phyloP scores from a whole-genome alignment of 164 flowering plant species.

The Aristolochia fimbriata region DNA sequence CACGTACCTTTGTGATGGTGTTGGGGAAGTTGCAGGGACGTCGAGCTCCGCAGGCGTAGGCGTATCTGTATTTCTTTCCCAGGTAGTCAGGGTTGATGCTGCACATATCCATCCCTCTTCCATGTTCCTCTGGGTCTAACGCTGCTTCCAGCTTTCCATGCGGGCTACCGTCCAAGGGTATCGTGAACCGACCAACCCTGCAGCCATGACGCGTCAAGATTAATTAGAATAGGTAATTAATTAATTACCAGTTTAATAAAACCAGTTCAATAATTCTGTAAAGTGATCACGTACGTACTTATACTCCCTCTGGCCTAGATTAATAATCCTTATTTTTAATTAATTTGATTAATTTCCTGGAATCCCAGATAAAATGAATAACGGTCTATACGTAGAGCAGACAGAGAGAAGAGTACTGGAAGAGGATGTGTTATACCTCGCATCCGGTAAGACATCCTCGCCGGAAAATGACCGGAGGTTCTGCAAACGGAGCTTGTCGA shows the following conservation, averaged over 20 bases:
- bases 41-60: slow-evolving; percentile 88
- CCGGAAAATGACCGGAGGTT: slow-evolving; percentile 54
- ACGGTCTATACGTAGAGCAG: too few relatives aligned
- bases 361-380: too few relatives aligned
- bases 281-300: too few relatives aligned
- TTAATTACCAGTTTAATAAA: too few relatives aligned
- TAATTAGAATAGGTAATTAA: too few relatives aligned
- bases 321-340: too few relatives aligned
- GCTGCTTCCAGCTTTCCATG: slow-evolving; percentile 68
- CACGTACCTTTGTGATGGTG: slow-evolving; percentile 76
- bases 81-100: slow-evolving; percentile 73
- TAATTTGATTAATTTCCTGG: too few relatives aligned
- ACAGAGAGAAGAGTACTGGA: too few relatives aligned
- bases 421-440: too few relatives aligned
- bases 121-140: slow-evolving; percentile 80
- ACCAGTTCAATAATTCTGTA: too few relatives aligned
- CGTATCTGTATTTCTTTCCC: slow-evolving; percentile 77
- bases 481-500: slow-evolving; percentile 61
- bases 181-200: slow-evolving; percentile 83
- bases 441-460: slow-evolving; percentile 69
- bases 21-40: slow-evolving; percentile 97
- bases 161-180: slow-evolving; percentile 85
- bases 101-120: slow-evolving; percentile 96
- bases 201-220: neutral
- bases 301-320: too few relatives aligned